Base-by-base conservation (phyloP, 1,284 basidiomycete genomes). In the Sanghuangporus sanghuang region DNA sequence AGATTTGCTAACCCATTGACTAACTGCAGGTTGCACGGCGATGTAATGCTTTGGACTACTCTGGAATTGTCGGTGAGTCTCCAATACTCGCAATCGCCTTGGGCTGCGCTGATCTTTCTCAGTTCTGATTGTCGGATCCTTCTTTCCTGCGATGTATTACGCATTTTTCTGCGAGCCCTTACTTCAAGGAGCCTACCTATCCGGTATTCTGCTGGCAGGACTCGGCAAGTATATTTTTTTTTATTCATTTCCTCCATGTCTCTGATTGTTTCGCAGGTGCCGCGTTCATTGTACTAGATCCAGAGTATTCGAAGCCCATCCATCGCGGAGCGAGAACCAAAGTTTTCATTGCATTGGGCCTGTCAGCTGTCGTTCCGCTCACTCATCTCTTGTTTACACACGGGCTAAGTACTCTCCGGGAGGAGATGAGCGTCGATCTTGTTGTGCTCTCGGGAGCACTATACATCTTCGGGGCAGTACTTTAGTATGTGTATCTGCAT, bases 341-440 rank as follows among this genome's bases (percentile, higher is more conserved):
- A 23, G 85, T 93, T 7, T 97, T 96, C 76, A 83, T 95, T 67
- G 84, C 81, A 9, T 84, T 96, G 14, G 94, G 95, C 14, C 75
- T 93, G 35, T 87, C 84, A 66, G 89, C 85, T 8, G 74, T 91
- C 44, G 70, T 92, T 5, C 95, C 94, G 32, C 79, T 92, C 16
- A 75, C 78, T 11, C 93, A 97, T 71, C 78, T 85, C 49, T 70
- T 89, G 36, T 58, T 81, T 49, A 76, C 80, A 14, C 85, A 89
- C 70, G 90, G 89, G 12, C 74, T 83, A 62, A 67, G 73, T 56
- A 81, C 79, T 66, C 75, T 89, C 52, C 75, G 84, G 61, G 72
- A 77, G 61, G 84, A 85, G 65, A 86, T 90, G 81, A 90, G 89
- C 39, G 81, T 90, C 65, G 77, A 79, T 27, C 91, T 88, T 84